These are phyloP conservation scores for Biscogniauxia marginata DNA, from an alignment of 2,329 filamentous ascomycete genomes.

Conservation along the genomic window DNA sequence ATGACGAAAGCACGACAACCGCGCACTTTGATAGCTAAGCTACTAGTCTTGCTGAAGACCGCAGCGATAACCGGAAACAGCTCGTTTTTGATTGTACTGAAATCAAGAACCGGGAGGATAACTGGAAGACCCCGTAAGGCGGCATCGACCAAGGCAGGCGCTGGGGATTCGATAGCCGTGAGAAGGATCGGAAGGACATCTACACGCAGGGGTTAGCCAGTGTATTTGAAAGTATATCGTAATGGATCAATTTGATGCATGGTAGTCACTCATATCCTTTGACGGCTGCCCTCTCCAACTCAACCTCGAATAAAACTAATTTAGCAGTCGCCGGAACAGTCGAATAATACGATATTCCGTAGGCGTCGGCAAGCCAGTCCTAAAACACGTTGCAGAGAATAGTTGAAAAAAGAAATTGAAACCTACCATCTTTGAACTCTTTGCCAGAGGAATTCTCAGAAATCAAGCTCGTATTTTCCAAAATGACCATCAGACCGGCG, in stretches of 20 bases:
- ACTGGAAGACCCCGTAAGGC: constrained; percentile 74
- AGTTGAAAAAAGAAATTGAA: not conserved
- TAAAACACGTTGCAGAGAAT: not conserved
- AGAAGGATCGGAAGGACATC: constrained; percentile 86
- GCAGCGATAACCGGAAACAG: constrained; percentile 87
- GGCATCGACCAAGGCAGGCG: constrained; percentile 84
- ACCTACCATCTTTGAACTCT: constrained; percentile 87
- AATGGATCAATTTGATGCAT: not conserved
- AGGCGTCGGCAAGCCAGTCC: not conserved
- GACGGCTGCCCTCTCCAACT: not conserved
- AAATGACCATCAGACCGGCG: constrained; percentile 84
- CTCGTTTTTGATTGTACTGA: constrained; percentile 95
- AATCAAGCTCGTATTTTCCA: constrained; percentile 77
- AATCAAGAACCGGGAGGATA: constrained; percentile 87
- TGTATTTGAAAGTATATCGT: constrained; percentile 2
- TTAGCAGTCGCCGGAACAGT: no score
- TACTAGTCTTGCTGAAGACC: constrained; percentile 91
- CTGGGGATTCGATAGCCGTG: constrained; percentile 81
- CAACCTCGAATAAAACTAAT: not conserved
- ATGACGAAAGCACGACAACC: constrained; percentile 88
- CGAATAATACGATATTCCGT: no score
- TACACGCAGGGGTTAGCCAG: constrained; percentile 36
- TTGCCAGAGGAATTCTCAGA: constrained; percentile 82
- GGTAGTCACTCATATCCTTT: no score
- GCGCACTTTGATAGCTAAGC: constrained; percentile 89